Evolutionary conservation across 2,329 filamentous ascomycete genomes (phyloP), one percentile per base, ranked within the genome.

Genomic region (Penicillium sp.): DNA sequence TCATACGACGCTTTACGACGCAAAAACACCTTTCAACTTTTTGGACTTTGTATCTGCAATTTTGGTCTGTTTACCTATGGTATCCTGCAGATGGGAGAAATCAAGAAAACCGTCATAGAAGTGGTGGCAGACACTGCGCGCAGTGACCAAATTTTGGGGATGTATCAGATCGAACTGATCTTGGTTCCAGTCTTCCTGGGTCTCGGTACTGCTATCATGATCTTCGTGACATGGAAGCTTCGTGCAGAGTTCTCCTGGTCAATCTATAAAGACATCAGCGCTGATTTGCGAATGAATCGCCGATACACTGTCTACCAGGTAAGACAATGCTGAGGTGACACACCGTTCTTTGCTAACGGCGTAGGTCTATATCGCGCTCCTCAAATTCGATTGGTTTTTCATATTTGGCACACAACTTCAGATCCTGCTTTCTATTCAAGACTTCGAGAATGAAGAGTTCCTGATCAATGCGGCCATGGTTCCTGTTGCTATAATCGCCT

Each of bases 371-470:
- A 68, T 68, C 17, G 63, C 66, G 9, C 61, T 68, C 5, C 53
- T 68, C 1, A 68, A 68, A 47, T 68, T 68, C 28, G 65, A 68
- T 37, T 68, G 67, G 45, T 68, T 67, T 42, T 68, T 68, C 28
- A 61, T 68, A 15, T 68, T 68, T 13, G 66, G 66, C 51, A 67
- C 58, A 44, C 65, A 68, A 44, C 61, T 68, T 10, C 66, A 68
- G 37, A 54, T 68, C 17, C 35, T 68, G 10, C 66, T 68, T 9
- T 60, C 64, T 1, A 37, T 59, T 15, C 53, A 62, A 47, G 13
- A 56, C 5, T n/a, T 56, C n/a, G 28, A 45, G 12, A 55, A 66
- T 28, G 2, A 54, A 3, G 56, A 67, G 44, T 68, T 68, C 33
- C 57, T 68, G n/a, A 5, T 63, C 22, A 62, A 66, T 38, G 61